A percentile compares a stretch with the other conserved stretches of the same genome.
Conservation (phyloP, 2,329 filamentous ascomycete species). For the Paraconiothyrium sp. region DNA sequence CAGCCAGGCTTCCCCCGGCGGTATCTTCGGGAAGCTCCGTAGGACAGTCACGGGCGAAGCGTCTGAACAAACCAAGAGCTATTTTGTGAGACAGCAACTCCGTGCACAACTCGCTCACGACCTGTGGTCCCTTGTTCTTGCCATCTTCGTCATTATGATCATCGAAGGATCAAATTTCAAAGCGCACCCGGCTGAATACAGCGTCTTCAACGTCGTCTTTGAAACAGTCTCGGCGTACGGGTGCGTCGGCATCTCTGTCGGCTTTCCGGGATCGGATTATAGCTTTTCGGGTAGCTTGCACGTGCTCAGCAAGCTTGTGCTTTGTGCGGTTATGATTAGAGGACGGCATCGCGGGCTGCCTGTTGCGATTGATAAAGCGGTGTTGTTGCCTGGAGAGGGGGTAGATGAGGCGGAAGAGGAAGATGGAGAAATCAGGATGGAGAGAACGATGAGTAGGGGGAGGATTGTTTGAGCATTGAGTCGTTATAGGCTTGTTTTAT, state of each 20-base stretch:
- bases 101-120: slow-evolving; percentile 59
- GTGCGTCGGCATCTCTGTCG: slow-evolving; percentile 57
- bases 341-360: slow-evolving; percentile 65
- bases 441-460: slow-evolving; percentile 9
- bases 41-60: slow-evolving; percentile 18
- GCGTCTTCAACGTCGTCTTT: slow-evolving; percentile 58
- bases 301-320: slow-evolving; percentile 62
- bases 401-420: slow-evolving; percentile 47
- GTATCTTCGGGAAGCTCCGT: slow-evolving; percentile 22
- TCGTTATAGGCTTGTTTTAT: not conserved
- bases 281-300: slow-evolving; percentile 61
- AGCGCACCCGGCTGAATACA: slow-evolving; percentile 47
- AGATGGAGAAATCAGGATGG: slow-evolving; percentile 40
- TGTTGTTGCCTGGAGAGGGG: slow-evolving; percentile 50
- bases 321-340: slow-evolving; percentile 65
- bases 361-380: slow-evolving; percentile 62
- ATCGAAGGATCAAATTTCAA: slow-evolving; percentile 52
- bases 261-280: slow-evolving; percentile 56
- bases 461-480: slow-evolving; percentile 5
- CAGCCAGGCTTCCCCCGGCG: slow-evolving; percentile 21
- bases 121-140: slow-evolving; percentile 56
- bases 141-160: slow-evolving; percentile 58
- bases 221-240: slow-evolving; percentile 53
- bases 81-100: slow-evolving; percentile 55
- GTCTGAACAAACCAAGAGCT: slow-evolving; percentile 41